Evolutionary conservation across 2,329 filamentous ascomycete species (phyloP).

Genomic region (Phoma sp.): DNA sequence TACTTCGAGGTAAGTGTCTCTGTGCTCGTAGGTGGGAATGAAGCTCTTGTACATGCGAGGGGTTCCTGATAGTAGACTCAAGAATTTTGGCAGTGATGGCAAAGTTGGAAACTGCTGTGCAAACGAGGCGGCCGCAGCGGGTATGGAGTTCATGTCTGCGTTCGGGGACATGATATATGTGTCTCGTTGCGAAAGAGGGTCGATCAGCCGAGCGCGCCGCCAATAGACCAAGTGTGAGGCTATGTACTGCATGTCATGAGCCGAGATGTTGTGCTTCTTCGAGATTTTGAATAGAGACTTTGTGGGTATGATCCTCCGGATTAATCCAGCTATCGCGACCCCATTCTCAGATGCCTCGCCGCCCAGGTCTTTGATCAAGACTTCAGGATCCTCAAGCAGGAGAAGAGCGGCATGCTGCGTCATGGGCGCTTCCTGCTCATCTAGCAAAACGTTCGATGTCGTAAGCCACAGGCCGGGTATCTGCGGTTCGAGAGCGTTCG

Average conservation of each 20-base stretch:
- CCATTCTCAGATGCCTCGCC: slow-evolving; percentile 78
- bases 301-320: slow-evolving; percentile 64
- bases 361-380: slow-evolving; percentile 73
- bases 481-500: slow-evolving; percentile 70
- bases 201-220: slow-evolving; percentile 89
- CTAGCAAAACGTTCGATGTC: slow-evolving; percentile 77
- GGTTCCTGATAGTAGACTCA: slow-evolving; percentile 79
- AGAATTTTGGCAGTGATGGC: slow-evolving; percentile 82
- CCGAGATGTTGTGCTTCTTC: slow-evolving; percentile 72
- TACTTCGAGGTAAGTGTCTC: slow-evolving; percentile 86
- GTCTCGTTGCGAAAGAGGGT: slow-evolving; percentile 86
- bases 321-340: slow-evolving; percentile 76
- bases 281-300: slow-evolving; percentile 76
- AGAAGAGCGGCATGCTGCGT: slow-evolving; percentile 88
- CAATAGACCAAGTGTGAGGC: slow-evolving; percentile 95
- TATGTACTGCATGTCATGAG: slow-evolving; percentile 83
- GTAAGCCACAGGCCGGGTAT: slow-evolving; percentile 84
- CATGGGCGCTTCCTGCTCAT: slow-evolving; percentile 72
- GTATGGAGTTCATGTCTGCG: slow-evolving; percentile 76
- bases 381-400: slow-evolving; percentile 81
- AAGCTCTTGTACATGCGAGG: slow-evolving; percentile 84
- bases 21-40: slow-evolving; percentile 86
- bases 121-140: slow-evolving; percentile 74
- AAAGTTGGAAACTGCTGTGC: slow-evolving; percentile 80
- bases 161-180: slow-evolving; percentile 92